A percentile compares a stretch with the other conserved stretches of the same genome.
Conservation (phyloP, 441 rosid genomes). For the Gossypium aridum region DNA sequence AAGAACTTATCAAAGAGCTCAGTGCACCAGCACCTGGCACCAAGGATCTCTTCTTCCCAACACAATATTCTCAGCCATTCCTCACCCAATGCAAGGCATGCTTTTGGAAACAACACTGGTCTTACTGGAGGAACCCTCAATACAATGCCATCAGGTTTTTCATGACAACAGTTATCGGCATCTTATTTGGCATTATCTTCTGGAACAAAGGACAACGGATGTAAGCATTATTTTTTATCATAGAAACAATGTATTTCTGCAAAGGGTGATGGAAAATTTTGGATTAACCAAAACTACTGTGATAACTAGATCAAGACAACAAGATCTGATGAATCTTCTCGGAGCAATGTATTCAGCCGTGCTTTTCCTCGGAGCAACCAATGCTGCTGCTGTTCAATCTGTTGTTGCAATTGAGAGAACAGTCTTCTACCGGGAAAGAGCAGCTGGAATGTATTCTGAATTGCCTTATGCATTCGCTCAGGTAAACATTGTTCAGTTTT, state of each 20-base stretch:
- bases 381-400: slow-evolving; percentile 54
- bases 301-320: slow-evolving; percentile 33
- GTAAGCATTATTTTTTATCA: slow-evolving; percentile 28
- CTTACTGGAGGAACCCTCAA: slow-evolving; percentile 83
- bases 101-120: slow-evolving; percentile 76
- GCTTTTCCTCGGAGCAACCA: slow-evolving; percentile 76
- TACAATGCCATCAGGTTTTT: slow-evolving; percentile 62
- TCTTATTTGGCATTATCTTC: slow-evolving; percentile 67
- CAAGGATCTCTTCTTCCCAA: slow-evolving; percentile 62
- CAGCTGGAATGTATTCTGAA: slow-evolving; percentile 81
- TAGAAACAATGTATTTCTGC: background rate
- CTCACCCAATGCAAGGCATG: slow-evolving; percentile 60
- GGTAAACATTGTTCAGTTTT: slow-evolving; percentile 18
- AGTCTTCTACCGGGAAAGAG: slow-evolving; percentile 84
- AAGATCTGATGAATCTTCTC: slow-evolving; percentile 46
- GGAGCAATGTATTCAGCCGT: slow-evolving; percentile 68
- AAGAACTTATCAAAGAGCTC: slow-evolving; percentile 67
- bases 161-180: slow-evolving; percentile 47
- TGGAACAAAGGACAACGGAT: slow-evolving; percentile 57
- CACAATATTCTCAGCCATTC: slow-evolving; percentile 64
- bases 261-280: background rate
- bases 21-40: slow-evolving; percentile 61
- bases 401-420: slow-evolving; percentile 67
- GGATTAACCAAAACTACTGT: background rate
- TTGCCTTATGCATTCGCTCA: slow-evolving; percentile 64